Conservation (phyloP, 331 rosid genomes). For the Quercus lobata region DNA sequence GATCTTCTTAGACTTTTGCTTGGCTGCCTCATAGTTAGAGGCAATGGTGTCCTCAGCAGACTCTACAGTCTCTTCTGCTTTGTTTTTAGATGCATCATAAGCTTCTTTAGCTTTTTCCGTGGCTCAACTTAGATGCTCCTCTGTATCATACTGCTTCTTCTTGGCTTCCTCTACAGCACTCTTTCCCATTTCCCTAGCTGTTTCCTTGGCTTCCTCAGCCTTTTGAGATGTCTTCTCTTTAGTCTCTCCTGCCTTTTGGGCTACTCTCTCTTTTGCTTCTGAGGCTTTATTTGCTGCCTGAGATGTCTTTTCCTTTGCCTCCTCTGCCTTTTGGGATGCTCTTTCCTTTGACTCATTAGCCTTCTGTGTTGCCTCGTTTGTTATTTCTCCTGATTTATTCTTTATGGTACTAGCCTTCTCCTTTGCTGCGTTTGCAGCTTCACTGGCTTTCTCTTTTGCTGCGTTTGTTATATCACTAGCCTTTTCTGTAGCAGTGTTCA, state of each 20-base stretch:
- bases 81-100: conserved; percentile 9
- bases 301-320: conserved; percentile 16
- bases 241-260: conserved; percentile 5
- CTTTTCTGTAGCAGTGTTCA: background rate
- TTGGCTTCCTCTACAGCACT: background rate
- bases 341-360: conserved; percentile 11
- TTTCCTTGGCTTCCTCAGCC: conserved; percentile 15
- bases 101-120: conserved; percentile 11
- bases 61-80: conserved; percentile 11
- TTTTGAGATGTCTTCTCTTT: conserved; percentile 9
- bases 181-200: background rate
- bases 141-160: background rate
- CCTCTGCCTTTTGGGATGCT: background rate
- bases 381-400: background rate
- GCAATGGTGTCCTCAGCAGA: conserved; percentile 17
- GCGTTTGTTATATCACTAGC: no score
- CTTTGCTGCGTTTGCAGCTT: no score
- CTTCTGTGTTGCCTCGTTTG: background rate
- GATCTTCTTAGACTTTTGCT: conserved; percentile 28
- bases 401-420: background rate
- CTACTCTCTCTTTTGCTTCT: conserved; percentile 12
- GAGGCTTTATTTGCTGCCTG: conserved; percentile 11
- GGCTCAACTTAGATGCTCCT: conserved; percentile 18
- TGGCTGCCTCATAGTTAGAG: conserved; percentile 33
- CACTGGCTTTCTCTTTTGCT: no score